Evolutionary conservation across 192 early-diverging fungal species (phyloP).

Genomic region (Backusella psychrophila): DNA sequence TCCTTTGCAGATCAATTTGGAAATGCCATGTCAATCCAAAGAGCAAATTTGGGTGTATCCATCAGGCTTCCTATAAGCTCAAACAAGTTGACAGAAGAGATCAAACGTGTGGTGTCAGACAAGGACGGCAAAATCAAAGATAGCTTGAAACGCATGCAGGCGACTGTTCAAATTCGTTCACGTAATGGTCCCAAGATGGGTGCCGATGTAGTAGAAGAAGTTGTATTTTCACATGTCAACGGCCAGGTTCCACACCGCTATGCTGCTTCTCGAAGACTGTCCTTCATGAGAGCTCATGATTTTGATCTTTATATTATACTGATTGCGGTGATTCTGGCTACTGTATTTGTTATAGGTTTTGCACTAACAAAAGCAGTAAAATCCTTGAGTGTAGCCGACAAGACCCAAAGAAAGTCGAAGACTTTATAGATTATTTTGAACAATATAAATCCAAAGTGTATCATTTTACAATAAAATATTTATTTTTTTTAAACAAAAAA

Average conservation of each 20-base stretch:
- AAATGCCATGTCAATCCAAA: conserved; percentile 4
- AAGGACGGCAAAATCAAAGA: neutral
- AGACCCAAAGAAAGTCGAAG: neutral
- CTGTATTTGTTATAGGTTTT: neutral
- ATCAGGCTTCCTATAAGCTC: neutral
- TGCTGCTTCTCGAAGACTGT: conserved; percentile 14
- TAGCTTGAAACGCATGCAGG: neutral
- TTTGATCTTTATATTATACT: conserved; percentile 12
- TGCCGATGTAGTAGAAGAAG: conserved; percentile 26
- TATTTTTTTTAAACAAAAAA: too few species aligned
- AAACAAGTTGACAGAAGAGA: neutral
- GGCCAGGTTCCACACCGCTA: conserved; percentile 14
- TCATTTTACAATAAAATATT: too few species aligned
- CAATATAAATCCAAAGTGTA: neutral
- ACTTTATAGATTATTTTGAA: neutral
- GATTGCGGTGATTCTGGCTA: neutral
- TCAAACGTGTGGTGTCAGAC: neutral
- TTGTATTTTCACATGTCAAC: neutral
- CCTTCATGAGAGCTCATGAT: conserved; percentile 17
- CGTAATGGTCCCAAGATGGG: neutral
- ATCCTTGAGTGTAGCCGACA: neutral
- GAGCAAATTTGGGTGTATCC: neutral
- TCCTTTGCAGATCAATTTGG: conserved; percentile 23
- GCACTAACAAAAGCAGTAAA: neutral
- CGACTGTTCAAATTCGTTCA: conserved; percentile 14